Conservation (phyloP, 169 alveolate species). For the Cystoisospora suis region DNA sequence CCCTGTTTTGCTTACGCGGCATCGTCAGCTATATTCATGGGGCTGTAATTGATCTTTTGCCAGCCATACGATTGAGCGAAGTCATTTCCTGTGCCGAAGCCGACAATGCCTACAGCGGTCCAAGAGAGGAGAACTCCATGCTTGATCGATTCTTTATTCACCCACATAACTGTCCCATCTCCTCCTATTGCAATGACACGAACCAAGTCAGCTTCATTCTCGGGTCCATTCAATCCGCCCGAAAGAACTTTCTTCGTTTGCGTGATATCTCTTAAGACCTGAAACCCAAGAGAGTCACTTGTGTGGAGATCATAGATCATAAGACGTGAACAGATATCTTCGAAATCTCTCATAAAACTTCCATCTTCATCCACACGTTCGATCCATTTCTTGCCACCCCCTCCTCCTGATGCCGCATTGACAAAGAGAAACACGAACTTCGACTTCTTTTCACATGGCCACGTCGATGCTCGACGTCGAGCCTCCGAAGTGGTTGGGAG, state of each 20-base stretch:
- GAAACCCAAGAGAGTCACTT: background rate
- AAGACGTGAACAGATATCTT: background rate
- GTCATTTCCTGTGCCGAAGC: slow-evolving; percentile 26
- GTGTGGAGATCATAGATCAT: background rate
- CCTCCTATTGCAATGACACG: slow-evolving; percentile 50
- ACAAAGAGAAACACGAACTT: slow-evolving; percentile 12
- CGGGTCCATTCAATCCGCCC: background rate
- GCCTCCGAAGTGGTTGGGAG: background rate
- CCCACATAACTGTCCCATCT: slow-evolving; percentile 33
- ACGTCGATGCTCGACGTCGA: background rate
- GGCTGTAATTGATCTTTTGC: background rate
- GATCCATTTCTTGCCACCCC: background rate
- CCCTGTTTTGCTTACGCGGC: slow-evolving; percentile 7
- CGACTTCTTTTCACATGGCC: background rate
- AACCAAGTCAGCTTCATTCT: background rate
- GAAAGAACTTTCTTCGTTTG: background rate
- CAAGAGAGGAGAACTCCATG: slow-evolving; percentile 95
- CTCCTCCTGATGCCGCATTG: background rate
- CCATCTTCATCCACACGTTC: background rate
- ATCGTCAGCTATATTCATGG: background rate
- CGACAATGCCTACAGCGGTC: slow-evolving; percentile 92
- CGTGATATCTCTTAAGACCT: background rate
- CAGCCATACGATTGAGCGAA: slow-evolving; percentile 45
- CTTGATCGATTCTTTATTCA: slow-evolving; percentile 44
- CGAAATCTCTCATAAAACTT: background rate